Evolutionary conservation across 1,284 basidiomycete species (phyloP), one percentile per base, ranked within the genome.

Genomic region (Rhodotorula sp.): DNA sequence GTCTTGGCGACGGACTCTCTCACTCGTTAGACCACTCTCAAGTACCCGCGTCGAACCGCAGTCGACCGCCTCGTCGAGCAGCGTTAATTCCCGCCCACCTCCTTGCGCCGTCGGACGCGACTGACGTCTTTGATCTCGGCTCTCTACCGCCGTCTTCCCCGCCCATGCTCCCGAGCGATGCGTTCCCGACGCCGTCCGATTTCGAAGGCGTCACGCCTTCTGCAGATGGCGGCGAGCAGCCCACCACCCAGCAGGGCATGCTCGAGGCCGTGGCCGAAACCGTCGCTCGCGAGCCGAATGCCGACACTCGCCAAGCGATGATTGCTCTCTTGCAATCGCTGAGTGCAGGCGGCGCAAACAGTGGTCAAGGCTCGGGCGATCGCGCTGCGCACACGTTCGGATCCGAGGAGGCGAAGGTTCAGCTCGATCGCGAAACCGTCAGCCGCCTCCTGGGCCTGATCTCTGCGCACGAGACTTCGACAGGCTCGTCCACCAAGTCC

Each of bases 101-200:
- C n/a, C 56, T 65, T 21, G 63, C 68, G 3, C 52, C 70, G 5
- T 68, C 70, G 12, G 70, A 71, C 51, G 58, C 62, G 31, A 57
- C 63, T 65, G 58, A 76, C 34, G 18, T 34, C 3, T 76, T 72
- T 26, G 75, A 76, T 46, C 54, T 73, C 18, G 71, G 71, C 31
- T 72, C 70, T 4, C 65, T 76, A 7, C 75, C 75, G 3, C 75
- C 75, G 1, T 76, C 75, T 10, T 63, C 59, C n/a, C 75, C 75
- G 15, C 75, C 75, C 15, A 64, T 59, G 47, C 65, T 76, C 2
- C 75, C 68, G 5, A 72, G 70, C 52, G 75, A 76, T 34, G 71
- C 67, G 20, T 69, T 72, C 49, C 70, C 75, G 1, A 76, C 75
- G 1, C 75, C 75, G 5, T 72, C 70, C 67, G 75, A 76, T 23